Percentiles rank a stretch among this genome's conserved stretches.
Evolutionary conservation across 305 asterid genomes (phyloP).

Genomic region (Fraxinus velutina): DNA sequence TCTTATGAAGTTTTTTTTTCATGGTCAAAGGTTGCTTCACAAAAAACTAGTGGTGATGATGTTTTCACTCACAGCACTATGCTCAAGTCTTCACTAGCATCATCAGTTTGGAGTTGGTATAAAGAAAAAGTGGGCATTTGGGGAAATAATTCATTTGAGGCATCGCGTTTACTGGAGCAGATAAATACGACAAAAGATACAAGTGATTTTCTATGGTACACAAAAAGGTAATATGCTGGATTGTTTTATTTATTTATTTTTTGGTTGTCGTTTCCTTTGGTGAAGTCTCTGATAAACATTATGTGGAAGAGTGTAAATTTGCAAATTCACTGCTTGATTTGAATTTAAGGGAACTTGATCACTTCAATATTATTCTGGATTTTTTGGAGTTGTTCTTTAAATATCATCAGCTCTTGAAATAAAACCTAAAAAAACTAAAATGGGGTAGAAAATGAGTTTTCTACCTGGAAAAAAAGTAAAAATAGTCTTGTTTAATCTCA

Average conservation of each 20-base stretch:
- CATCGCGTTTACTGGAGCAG: constrained; percentile 61
- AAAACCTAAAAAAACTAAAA: not conserved
- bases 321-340: not conserved
- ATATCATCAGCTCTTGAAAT: not conserved
- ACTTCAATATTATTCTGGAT: not conserved
- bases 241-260: not conserved
- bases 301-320: not conserved
- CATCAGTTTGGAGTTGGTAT: constrained; percentile 69
- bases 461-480: constrained; percentile 1
- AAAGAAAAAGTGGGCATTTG: constrained; percentile 56
- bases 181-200: constrained; percentile 72
- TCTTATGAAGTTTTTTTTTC: constrained; percentile 11
- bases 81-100: constrained; percentile 32
- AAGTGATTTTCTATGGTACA: constrained; percentile 77
- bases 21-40: constrained; percentile 52
- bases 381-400: not conserved
- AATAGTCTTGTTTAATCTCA: not conserved
- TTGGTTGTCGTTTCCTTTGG: not conserved
- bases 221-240: constrained; percentile 40
- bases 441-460: not conserved
- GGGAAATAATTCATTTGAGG: constrained; percentile 46
- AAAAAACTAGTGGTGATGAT: constrained; percentile 37
- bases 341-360: not conserved
- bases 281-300: not conserved
- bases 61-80: constrained; percentile 26